Percentiles rank a stretch among this genome's conserved stretches.
phyloP scores from a whole-genome alignment of 75 land plant genomes.

The Pinus albicaulis region DNA sequence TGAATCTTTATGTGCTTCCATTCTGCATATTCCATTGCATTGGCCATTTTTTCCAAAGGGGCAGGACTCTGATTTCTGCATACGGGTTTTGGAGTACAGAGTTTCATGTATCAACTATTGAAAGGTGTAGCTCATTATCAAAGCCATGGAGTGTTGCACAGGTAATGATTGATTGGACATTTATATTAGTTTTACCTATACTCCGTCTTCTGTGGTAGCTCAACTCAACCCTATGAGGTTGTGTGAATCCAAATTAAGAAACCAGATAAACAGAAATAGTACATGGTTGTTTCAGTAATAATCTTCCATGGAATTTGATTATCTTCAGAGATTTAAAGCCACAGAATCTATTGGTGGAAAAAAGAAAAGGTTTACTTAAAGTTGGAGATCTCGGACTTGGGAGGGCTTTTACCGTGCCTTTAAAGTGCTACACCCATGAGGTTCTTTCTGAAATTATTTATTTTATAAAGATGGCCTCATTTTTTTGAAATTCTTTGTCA shows the following conservation, averaged over 20 bases:
- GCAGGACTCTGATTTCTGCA: neutral
- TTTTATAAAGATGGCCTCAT: neutral
- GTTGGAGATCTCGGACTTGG: slow-evolving; percentile 97
- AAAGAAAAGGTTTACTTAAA: slow-evolving; percentile 85
- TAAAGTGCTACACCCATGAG: slow-evolving; percentile 96
- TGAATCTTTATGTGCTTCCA: neutral
- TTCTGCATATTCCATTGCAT: neutral
- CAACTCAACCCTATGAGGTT: neutral
- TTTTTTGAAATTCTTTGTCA: too few relatives aligned
- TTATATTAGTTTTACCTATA: neutral
- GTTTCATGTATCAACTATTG: slow-evolving; percentile 74
- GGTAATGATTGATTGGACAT: slow-evolving; percentile 16
- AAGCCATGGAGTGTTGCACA: slow-evolving; percentile 80
- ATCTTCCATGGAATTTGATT: neutral
- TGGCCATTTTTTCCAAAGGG: neutral
- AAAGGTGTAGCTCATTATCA: slow-evolving; percentile 91
- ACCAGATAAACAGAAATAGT: neutral
- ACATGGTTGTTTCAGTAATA: neutral
- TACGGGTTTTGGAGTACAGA: slow-evolving; percentile 30
- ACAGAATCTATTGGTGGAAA: slow-evolving; percentile 80
- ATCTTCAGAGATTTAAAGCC: slow-evolving; percentile 65
- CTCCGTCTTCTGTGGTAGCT: neutral
- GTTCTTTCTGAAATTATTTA: slow-evolving; percentile 14
- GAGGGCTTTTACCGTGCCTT: slow-evolving; percentile 87
- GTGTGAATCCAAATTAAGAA: neutral